Base-by-base conservation (phyloP, 2,329 filamentous ascomycete species). In the Hortaea sp. region DNA sequence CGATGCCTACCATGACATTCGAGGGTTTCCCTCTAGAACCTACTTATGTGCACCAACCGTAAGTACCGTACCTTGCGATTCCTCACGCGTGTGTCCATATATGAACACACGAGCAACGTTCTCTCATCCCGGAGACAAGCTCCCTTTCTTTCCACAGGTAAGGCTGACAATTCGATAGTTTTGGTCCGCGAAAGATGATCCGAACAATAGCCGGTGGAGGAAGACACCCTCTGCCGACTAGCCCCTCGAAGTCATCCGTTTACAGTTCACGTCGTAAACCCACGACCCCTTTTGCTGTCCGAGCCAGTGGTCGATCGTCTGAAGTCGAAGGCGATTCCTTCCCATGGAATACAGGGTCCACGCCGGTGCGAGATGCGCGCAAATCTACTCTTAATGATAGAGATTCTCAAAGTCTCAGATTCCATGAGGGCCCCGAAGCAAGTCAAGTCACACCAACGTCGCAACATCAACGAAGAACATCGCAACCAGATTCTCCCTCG, bases 11-110 rank as follows among this genome's bases (percentile, higher is more conserved):
- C 9, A 42, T 49, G 6, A 29, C 40, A 6, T 42, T 53, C 20
- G 41, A 49, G 27, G 44, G 41, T 13, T 49, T 51, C 34, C 13
- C 41, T 12, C 29, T 45, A 1, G 41, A 42, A 31, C 51, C 49
- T 3, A 44, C 42, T 12, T 51, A 42, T 29, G 30, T 53, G 5
- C 51, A 51, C 11, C 51, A 53, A 40, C 51, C 51, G 47, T 49
- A 43, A 46, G 47, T 49, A 32, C 38, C 35, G n/a, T 13, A 31
- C n/a, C 29, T 30, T 38, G 29, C 7, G 27, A 44, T 28, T 28
- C 31, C 20, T 20, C 20, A 20, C 20, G 20, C 20, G 20, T 20
- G 20, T 20, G 20, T 20, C 20, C 20, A 20, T 4, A 20, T 20
- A 20, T 20, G 20, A 20, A 20, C 20, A 20, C 20, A 20, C 20